Base-by-base conservation (phyloP, 2,329 filamentous ascomycete species). In the Colletotrichum godetiae region DNA sequence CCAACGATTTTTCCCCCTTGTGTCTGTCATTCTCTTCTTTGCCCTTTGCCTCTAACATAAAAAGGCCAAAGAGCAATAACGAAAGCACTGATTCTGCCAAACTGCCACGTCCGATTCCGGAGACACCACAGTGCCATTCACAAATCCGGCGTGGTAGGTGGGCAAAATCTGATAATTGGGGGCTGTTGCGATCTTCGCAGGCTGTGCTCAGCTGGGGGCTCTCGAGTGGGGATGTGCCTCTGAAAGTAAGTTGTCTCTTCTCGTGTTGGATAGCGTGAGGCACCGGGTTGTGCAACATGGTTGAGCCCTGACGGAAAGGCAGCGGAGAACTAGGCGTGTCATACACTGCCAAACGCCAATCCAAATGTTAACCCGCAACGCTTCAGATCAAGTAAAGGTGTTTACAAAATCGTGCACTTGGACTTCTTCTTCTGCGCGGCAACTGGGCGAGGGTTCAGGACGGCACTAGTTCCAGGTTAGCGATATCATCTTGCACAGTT, bases 341-440 rank as follows among this genome's bases (percentile, higher is more conserved):
- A 73, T 61, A 55, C 71, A 72, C 60, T 60, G 29, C 68, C n/a
- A 42, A 55, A 62, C 64, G 68, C 74, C 65, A 35, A 53, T 73
- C 62, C 42, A 52, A 73, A 58, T 73, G 49, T 75, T 37, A 67
- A 67, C 49, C 72, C 55, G 46, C 42, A 67, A 68, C 56, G 65
- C 64, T 56, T 42, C 33, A 59, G 24, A 37, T 72, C 37, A 52
- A 68, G 60, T 22, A 62, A 76, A 64, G 31, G 33, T 46, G 42
- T 81, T 83, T 89, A 94, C 82, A 94, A 87, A 79, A 94, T 91
- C 59, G 88, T 88, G 86, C 92, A 94, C 86, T 92, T 93, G 76
- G 85, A 85, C 82, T 89, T 90, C 86, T 92, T 92, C 79, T 87
- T 83, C 86, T 91, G 89, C 72, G 82, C 85, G 35, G 84, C 79